These are phyloP conservation scores for Hypoxylon sp. DNA, from an alignment of 2,329 filamentous ascomycete species.

Conservation along the genomic window DNA sequence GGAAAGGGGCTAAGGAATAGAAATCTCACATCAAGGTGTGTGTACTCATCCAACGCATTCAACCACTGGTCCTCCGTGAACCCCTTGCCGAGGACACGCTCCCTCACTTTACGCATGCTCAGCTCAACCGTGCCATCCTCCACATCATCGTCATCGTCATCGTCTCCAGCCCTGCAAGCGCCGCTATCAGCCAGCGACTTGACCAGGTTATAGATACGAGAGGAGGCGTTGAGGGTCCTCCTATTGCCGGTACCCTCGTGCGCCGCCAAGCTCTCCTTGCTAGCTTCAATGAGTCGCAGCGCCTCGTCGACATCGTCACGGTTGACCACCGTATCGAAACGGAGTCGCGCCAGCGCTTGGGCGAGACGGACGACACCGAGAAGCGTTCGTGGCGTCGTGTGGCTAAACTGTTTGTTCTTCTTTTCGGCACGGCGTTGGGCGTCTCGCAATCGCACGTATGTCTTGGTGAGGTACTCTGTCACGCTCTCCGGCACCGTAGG, in stretches of 20 bases:
- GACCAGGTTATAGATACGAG: slow-evolving; percentile 95
- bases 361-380: slow-evolving; percentile 93
- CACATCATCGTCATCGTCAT: slow-evolving; percentile 69
- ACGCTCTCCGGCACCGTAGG: slow-evolving; percentile 87
- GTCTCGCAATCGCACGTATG: slow-evolving; percentile 94
- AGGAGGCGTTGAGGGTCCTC: slow-evolving; percentile 83
- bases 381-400: slow-evolving; percentile 93
- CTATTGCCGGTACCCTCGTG: slow-evolving; percentile 71
- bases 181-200: slow-evolving; percentile 88
- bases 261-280: slow-evolving; percentile 89
- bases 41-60: slow-evolving; percentile 89
- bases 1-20: not conserved
- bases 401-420: slow-evolving; percentile 91
- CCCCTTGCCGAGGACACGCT: slow-evolving; percentile 93
- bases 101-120: slow-evolving; percentile 88
- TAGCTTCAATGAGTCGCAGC: slow-evolving; percentile 89
- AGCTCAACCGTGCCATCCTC: slow-evolving; percentile 75
- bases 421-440: slow-evolving; percentile 93
- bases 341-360: slow-evolving; percentile 91
- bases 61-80: slow-evolving; percentile 96
- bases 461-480: slow-evolving; percentile 96
- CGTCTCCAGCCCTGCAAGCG: slow-evolving; percentile 80
- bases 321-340: slow-evolving; percentile 87
- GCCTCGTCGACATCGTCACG: slow-evolving; percentile 97
- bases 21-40: slow-evolving; percentile 85